Percentiles rank a stretch among this genome's conserved stretches.
Conservation (phyloP, 2,329 filamentous ascomycete species). For the Botryotinia calthae region DNA sequence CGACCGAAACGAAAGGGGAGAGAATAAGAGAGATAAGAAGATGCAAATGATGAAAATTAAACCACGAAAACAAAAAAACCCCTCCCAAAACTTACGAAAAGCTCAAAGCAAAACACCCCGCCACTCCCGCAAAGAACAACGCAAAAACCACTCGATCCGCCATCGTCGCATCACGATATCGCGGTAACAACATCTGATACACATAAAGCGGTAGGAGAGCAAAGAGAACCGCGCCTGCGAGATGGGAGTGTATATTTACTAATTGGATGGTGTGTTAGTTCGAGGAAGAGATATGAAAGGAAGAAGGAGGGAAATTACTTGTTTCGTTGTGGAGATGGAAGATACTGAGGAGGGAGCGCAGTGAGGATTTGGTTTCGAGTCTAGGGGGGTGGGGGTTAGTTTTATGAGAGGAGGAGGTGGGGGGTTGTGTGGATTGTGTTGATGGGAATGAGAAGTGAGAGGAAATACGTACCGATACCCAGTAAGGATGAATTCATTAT, state of each 20-base stretch:
- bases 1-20: background rate
- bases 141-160: slow-evolving; percentile 42
- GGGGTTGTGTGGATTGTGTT: too few relatives aligned
- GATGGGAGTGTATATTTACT: slow-evolving; percentile 43
- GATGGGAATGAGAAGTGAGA: background rate
- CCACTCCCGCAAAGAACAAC: slow-evolving; percentile 41
- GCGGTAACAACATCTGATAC: slow-evolving; percentile 33
- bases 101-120: slow-evolving; percentile 42
- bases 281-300: background rate
- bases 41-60: too few relatives aligned
- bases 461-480: background rate
- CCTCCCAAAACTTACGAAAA: slow-evolving; percentile 39
- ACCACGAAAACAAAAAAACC: too few relatives aligned
- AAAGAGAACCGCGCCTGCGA: slow-evolving; percentile 45
- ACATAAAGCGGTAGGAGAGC: slow-evolving; percentile 35
- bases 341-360: background rate
- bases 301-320: background rate
- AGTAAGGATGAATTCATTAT: background rate
- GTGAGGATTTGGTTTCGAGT: background rate
- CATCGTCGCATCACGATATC: slow-evolving; percentile 37
- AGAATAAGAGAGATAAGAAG: background rate
- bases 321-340: slow-evolving; percentile 12
- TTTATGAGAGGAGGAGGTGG: background rate
- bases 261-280: background rate
- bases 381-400: background rate